Percentiles rank a stretch among this genome's conserved stretches.
Evolutionary conservation across 768 basidiomycete genomes (phyloP).

Genomic region (Rhizopogon salebrosus): DNA sequence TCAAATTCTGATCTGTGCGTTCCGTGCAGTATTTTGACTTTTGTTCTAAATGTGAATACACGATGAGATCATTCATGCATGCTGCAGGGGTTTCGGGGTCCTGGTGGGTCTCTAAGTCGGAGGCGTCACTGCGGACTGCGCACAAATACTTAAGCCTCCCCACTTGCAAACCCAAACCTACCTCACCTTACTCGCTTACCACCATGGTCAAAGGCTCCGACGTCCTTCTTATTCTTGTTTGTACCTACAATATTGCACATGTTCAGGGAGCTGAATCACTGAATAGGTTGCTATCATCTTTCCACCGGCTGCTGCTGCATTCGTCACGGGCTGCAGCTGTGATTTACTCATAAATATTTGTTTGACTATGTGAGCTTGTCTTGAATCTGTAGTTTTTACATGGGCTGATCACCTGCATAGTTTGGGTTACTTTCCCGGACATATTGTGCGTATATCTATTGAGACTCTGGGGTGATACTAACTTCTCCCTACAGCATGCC

Average conservation of each 20-base stretch:
- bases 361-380: constrained; percentile 59
- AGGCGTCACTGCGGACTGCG: neutral
- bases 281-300: constrained; percentile 73
- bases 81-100: neutral
- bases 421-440: constrained; percentile 73
- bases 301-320: constrained; percentile 74
- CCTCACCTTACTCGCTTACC: neutral
- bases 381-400: neutral
- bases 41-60: no score
- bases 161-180: neutral
- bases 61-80: neutral
- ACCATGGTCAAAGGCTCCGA: constrained; percentile 59
- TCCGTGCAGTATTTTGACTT: no score
- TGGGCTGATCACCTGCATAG: constrained; percentile 28
- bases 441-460: constrained; percentile 40
- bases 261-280: neutral
- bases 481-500: constrained; percentile 51
- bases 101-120: neutral
- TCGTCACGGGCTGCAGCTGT: constrained; percentile 79
- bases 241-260: constrained; percentile 15
- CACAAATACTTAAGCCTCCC: neutral
- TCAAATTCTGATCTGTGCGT: no score
- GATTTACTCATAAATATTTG: constrained; percentile 83
- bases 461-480: no score
- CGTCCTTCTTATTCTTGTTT: constrained; percentile 71